Base-by-base conservation (phyloP, 805 yeast genomes). In the Metahyphopichia silvanorum region DNA sequence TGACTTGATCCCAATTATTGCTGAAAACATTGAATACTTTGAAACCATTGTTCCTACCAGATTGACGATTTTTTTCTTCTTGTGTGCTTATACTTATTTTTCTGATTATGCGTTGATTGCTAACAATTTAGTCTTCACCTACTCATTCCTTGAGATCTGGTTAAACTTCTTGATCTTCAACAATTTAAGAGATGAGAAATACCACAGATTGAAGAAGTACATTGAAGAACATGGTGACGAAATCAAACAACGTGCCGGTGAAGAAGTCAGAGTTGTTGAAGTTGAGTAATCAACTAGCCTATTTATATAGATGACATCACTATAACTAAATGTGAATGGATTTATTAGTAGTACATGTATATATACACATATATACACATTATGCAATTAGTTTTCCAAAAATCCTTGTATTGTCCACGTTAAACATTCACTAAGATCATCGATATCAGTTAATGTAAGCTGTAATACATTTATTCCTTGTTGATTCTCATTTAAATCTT, bases 91-190 rank as follows among this genome's bases (percentile, higher is more conserved):
- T 41, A 55, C 79, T 16, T 78, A 76, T 46, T 33, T 71, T 25
- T 68, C 69, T 34, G 57, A 58, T n/a, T 53, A 60, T 27, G 64
- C 69, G 14, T 52, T 59, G 16, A 37, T 82, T n/a, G 76, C 82
- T 48, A 82, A 82, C 56, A 79, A 77, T 47, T 59, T 77, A 28
- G 74, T 80, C 3, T 80, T 83, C 41, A 60, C 71, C 4, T 80
- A 71, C 48, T 54, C 76, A 19, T 80, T 82, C 40, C 47, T 74
- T 40, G 93, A 83, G 53, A 69, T 82, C 20, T 83, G 89, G 87
- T 63, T 77, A 47, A 77, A 79, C 46, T 76, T 80, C 37, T 58
- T 82, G 42, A 67, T 80, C 21, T 82, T 69, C 53, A 74, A 71
- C 48, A 69, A 80, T 26, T 60, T 83, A 38, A 72, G 78, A 46